A percentile compares a stretch with the other conserved stretches of the same genome.
Evolutionary conservation across 2,329 filamentous ascomycete species (phyloP).

Genomic region (Paracorniculantispora psalliotae): DNA sequence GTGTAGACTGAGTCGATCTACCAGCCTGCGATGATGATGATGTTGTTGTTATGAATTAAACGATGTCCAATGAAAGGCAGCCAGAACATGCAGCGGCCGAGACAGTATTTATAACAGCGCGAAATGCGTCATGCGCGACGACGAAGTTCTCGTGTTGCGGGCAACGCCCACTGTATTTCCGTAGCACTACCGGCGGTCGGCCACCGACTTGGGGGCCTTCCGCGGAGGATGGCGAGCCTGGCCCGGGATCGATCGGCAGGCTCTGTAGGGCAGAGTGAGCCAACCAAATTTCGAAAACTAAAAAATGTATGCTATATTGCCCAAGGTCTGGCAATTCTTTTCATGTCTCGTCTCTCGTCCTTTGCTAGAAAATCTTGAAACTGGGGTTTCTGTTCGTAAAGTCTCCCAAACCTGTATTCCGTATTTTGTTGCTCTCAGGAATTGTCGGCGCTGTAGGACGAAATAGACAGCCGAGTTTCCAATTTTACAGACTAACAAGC

Average conservation of each 20-base stretch:
- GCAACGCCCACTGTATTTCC: not conserved
- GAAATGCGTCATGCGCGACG: not conserved
- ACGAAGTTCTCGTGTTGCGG: not conserved
- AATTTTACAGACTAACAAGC: not conserved
- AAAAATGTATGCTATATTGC: too few species aligned
- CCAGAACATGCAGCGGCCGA: too few species aligned
- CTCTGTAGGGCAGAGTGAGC: not conserved
- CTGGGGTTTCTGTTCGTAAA: too few species aligned
- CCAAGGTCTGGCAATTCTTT: too few species aligned
- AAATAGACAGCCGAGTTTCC: too few species aligned
- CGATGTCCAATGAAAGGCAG: too few species aligned
- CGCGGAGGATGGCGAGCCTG: not conserved
- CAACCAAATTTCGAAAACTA: not conserved
- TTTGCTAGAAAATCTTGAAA: too few species aligned
- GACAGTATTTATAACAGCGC: not conserved
- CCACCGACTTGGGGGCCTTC: not conserved
- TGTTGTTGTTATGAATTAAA: not conserved
- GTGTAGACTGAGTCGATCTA: not conserved
- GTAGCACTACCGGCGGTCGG: not conserved
- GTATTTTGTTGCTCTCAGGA: too few species aligned
- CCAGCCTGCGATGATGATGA: not conserved
- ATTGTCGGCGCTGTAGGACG: too few species aligned
- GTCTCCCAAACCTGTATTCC: too few species aligned
- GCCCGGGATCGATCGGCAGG: not conserved
- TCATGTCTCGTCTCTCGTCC: too few species aligned